These are phyloP conservation scores for Alternaria viburni DNA, from an alignment of 2,329 filamentous ascomycete species.

Conservation along the genomic window DNA sequence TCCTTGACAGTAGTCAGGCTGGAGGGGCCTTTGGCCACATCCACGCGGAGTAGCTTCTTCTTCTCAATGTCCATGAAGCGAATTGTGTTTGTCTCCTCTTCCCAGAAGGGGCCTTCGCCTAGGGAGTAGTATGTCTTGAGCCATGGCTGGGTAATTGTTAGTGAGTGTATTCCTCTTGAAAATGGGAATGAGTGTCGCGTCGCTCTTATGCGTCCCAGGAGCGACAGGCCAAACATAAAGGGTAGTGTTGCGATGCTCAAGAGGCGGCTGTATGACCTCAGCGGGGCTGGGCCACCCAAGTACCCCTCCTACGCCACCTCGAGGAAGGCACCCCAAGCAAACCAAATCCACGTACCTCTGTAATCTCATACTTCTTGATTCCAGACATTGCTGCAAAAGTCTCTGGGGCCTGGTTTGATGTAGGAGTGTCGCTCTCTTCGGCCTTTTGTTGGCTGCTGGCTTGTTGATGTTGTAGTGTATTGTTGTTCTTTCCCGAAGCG, in stretches of 20 bases:
- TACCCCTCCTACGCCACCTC: conserved; percentile 32
- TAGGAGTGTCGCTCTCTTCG: conserved; percentile 22
- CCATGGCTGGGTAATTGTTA: conserved; percentile 50
- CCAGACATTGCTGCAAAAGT: conserved; percentile 29
- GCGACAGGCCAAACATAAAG: background rate
- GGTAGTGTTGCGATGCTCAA: conserved; percentile 1
- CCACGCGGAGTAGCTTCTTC: conserved; percentile 73
- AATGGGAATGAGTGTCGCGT: background rate
- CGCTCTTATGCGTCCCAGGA: background rate
- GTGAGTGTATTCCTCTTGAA: background rate
- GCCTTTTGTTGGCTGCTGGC: conserved; percentile 17
- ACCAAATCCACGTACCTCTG: conserved; percentile 39
- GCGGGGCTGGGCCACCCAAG: conserved; percentile 25
- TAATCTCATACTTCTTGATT: conserved; percentile 45
- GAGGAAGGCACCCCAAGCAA: background rate
- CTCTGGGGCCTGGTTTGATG: conserved; percentile 15
- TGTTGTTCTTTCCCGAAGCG: conserved; percentile 14
- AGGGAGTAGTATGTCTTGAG: conserved; percentile 70
- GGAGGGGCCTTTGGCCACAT: conserved; percentile 66
- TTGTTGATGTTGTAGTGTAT: conserved; percentile 17
- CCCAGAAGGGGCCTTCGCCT: conserved; percentile 78
- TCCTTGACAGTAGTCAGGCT: conserved; percentile 63
- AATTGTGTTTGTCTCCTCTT: conserved; percentile 67
- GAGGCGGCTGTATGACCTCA: conserved; percentile 22
- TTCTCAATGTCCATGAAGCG: conserved; percentile 86